Base-by-base conservation (phyloP, 805 yeast genomes). In the Hanseniaspora vineae region DNA sequence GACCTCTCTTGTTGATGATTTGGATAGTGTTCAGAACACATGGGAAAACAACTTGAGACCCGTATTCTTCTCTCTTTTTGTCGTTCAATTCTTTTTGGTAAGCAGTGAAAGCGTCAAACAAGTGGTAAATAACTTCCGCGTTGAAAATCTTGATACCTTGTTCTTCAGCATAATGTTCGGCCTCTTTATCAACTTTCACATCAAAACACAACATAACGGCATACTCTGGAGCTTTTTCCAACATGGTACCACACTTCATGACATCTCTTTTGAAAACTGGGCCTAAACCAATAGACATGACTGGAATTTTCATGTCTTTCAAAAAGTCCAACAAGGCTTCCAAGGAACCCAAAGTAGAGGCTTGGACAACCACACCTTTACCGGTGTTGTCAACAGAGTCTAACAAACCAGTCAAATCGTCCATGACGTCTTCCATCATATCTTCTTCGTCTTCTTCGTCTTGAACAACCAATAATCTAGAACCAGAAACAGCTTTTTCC, bases 161-260 rank as follows among this genome's bases (percentile, higher is more conserved):
- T 65, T 92, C 97, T 52, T 77, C 83, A 44, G 99, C 99, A 56
- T 89, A 92, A 60, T 87, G 97, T 68, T 92, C 97, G 46, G 99
- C 99, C 67, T 92, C 99, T 66, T 85, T 90, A 67, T 92, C 99
- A 49, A 92, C 73, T 68, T 84, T 87, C 49, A 92, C 98, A 74
- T 92, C 99, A 68, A 92, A 92, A 77, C 97, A 90, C 54, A 92
- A 73, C 98, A 92, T 90, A n/a, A 90, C 84, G 2, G 99, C 98
- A 56, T 66, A 81, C 65, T 90, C 97, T 49, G 89, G 90, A 20
- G 96, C 97, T 67, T 83, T 88, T 54, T 92, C 98, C 64, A 92
- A 74, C 98, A 92, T 92, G 1, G 98, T 81, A 23, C 89, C 76
- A 11, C 97, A 96, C 64, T 88, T 86, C 95, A 92, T 92, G 44